A percentile compares a stretch with the other conserved stretches of the same genome.
Conservation (phyloP, 352 stramenopile genomes). For the Peronospora farinosa region DNA sequence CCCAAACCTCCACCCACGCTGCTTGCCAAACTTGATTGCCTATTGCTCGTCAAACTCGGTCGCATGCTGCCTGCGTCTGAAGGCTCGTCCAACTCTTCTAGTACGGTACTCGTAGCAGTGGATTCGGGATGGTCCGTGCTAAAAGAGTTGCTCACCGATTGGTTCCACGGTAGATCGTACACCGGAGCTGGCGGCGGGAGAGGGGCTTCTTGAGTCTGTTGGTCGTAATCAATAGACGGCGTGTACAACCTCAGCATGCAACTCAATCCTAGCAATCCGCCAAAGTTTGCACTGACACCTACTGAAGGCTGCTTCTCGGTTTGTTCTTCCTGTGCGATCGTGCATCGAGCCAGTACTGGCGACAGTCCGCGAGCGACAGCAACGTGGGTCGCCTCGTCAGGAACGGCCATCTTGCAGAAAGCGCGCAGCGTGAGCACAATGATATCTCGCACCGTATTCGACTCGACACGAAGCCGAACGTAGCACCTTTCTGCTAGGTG, state of each 20-base stretch:
- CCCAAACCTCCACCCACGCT: conserved; percentile 19
- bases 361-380: conserved; percentile 48
- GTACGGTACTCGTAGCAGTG: conserved; percentile 21
- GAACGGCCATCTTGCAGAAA: conserved; percentile 61
- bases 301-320: conserved; percentile 37
- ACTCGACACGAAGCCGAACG: conserved; percentile 65
- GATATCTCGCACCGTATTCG: conserved; percentile 68
- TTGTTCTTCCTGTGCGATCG: conserved; percentile 38
- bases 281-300: conserved; percentile 46
- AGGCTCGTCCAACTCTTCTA: conserved; percentile 26
- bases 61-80: conserved; percentile 17
- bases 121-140: conserved; percentile 22
- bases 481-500: conserved; percentile 50
- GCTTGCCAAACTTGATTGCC: conserved; percentile 23
- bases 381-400: conserved; percentile 37
- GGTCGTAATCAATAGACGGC: conserved; percentile 41
- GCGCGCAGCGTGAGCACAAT: conserved; percentile 75
- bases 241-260: conserved; percentile 55
- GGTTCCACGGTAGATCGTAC: conserved; percentile 63
- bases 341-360: conserved; percentile 63
- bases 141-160: conserved; percentile 26
- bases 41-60: conserved; percentile 20
- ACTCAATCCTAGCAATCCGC: conserved; percentile 38
- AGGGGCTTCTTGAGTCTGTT: conserved; percentile 31
- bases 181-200: conserved; percentile 13